Base-by-base conservation (phyloP, 768 basidiomycete species). In the Boletus reticulatus region DNA sequence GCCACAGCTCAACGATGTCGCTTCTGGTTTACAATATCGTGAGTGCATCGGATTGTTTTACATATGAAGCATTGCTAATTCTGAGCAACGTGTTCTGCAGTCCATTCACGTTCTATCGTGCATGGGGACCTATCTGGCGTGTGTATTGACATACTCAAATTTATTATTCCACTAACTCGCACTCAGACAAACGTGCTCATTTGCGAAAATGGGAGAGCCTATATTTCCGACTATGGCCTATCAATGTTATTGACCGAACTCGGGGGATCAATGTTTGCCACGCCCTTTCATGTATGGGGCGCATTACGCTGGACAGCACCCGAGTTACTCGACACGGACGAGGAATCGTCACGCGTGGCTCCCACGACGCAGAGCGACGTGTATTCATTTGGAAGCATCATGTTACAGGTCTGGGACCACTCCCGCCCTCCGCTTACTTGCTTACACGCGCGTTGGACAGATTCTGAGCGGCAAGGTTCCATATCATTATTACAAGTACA, bases 181-280 rank as follows among this genome's bases (percentile, higher is more conserved):
- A 43, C 10, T n/a, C 24, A 78, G 77, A 73, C 73, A 34, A 80
- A 80, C 53, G 72, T 80, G 19, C 72, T 80, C 14, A 69, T 79
- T 16, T 70, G 71, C 7, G 64, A 65, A 13, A 53, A 64, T 4
- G 67, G 70, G 6, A 64, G 67, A 20, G 76, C 77, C 1, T 75
- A 71, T 45, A 63, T 79, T 7, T 68, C 76, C 12, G 79, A 80
- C 59, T 80, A 80, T 55, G 78, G 78, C 3, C 64, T 79, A 12
- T 62, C 62, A 14, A 56, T 34, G 8, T 12, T 62, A 6, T 34
- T 58, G 27, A 47, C 43, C 4, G 56, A 55, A 32, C 49, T 61
- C 6, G 39, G 27, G 9, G 52, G 50, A 10, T 34, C 42, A 16
- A 52, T 22, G 22, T 22, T 22, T 3, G 22, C 22, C 22, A 22